Conservation (phyloP, 2,329 filamentous ascomycete genomes). For the Neopestalotiopsis rosae region DNA sequence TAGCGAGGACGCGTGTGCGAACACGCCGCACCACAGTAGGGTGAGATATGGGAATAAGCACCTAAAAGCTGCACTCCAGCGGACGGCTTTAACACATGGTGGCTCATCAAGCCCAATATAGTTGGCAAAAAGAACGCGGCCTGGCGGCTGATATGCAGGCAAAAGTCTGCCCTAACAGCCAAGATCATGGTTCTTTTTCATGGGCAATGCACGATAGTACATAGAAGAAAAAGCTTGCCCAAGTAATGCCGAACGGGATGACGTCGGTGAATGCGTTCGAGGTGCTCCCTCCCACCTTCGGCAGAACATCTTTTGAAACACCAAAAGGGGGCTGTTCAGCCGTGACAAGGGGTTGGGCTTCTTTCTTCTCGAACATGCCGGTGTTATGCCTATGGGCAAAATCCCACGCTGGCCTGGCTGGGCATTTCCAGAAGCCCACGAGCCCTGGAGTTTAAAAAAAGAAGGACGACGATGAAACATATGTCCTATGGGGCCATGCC, state of each 20-base stretch:
- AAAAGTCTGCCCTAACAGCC: too few relatives aligned
- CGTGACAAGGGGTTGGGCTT: not conserved
- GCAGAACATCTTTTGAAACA: slow-evolving; percentile 12
- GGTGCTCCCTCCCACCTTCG: not conserved
- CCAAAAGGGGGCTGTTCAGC: slow-evolving; percentile 12
- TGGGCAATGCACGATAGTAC: not conserved
- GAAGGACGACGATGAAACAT: slow-evolving; percentile 11
- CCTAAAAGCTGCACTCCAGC: not conserved
- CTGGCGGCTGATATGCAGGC: too few relatives aligned
- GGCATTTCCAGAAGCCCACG: slow-evolving; percentile 13
- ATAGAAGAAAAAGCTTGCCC: not conserved
- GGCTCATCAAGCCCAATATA: not conserved
- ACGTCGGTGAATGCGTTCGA: slow-evolving; percentile 3
- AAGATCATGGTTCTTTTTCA: too few relatives aligned
- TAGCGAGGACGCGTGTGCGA: slow-evolving; percentile 19
- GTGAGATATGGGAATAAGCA: not conserved
- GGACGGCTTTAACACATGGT: not conserved
- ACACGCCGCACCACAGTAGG: not conserved
- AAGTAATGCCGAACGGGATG: not conserved
- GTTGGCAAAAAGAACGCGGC: not conserved
- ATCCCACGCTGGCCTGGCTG: not conserved
- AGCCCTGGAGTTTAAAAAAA: too few relatives aligned
- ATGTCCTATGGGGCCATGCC: not conserved
- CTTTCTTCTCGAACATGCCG: not conserved
- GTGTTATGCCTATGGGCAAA: not conserved